Conservation (phyloP, 106 monocot species). For the Allium cepa region DNA sequence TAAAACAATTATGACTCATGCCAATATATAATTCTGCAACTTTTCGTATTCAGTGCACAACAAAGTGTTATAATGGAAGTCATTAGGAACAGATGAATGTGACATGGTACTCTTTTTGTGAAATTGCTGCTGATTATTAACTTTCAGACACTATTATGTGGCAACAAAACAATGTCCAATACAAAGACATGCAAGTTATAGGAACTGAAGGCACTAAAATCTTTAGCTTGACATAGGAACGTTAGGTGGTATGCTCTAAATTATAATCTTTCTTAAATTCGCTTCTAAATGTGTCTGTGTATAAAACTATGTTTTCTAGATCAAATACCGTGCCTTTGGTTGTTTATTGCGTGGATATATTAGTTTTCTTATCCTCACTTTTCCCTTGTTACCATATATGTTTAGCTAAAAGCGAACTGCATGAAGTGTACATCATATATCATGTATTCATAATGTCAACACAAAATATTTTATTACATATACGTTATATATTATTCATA, state of each 20-base stretch:
- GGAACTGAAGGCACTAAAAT: not conserved
- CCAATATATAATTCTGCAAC: constrained; percentile 3
- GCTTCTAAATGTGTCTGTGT: not conserved
- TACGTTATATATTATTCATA: not conserved
- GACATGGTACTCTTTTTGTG: not conserved
- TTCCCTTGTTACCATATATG: not conserved
- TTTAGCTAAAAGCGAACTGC: not conserved
- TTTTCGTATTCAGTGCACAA: not conserved
- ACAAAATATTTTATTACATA: not conserved
- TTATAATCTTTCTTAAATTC: no score
- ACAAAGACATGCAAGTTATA: not conserved
- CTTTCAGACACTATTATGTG: no score
- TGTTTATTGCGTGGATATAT: not conserved
- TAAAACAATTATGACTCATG: constrained; percentile 6
- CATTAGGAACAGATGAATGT: not conserved
- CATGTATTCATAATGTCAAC: not conserved
- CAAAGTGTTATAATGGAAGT: not conserved
- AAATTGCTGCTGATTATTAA: not conserved
- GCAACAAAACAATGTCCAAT: no score
- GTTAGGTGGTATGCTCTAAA: no score
- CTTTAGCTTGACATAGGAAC: no score
- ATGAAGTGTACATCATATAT: not conserved
- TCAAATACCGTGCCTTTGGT: no score
- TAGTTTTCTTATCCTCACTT: not conserved
- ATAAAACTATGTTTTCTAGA: no score